These are phyloP conservation scores for Fusarium sp. DNA, from an alignment of 2,329 filamentous ascomycete genomes.

Conservation along the genomic window DNA sequence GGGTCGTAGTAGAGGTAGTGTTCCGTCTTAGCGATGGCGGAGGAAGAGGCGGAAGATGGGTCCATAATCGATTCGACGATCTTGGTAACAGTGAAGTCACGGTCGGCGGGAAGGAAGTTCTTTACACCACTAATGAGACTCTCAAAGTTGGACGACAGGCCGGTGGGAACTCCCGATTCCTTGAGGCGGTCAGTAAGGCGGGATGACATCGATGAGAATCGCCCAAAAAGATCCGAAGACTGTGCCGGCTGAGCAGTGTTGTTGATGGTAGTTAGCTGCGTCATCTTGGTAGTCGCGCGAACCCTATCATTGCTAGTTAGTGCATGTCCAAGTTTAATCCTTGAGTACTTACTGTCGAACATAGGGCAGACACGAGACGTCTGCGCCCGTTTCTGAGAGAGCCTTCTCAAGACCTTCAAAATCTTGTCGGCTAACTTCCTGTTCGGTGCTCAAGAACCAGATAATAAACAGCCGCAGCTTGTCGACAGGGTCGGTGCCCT, in stretches of 20 bases:
- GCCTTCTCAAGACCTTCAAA: conserved; percentile 90
- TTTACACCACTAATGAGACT: conserved; percentile 96
- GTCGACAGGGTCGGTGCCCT: conserved; percentile 87
- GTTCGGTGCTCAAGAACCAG: conserved; percentile 95
- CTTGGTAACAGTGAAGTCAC: conserved; percentile 96
- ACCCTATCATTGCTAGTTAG: conserved; percentile 68
- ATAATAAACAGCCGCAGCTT: conserved; percentile 96
- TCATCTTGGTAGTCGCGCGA: conserved; percentile 96
- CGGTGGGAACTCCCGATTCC: conserved; percentile 83
- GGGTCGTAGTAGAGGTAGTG: conserved; percentile 98
- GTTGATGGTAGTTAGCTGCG: conserved; percentile 93
- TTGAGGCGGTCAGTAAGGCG: conserved; percentile 95
- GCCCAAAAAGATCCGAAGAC: conserved; percentile 88
- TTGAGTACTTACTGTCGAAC: conserved; percentile 79
- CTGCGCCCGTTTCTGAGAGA: conserved; percentile 80
- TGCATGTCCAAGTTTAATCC: background rate
- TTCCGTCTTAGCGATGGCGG: conserved; percentile 95
- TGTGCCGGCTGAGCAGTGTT: conserved; percentile 73
- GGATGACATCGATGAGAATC: conserved; percentile 92
- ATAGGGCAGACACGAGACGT: conserved; percentile 85
- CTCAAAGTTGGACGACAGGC: conserved; percentile 85
- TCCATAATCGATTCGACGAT: conserved; percentile 99
- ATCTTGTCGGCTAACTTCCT: conserved; percentile 85
- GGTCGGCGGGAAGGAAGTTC: conserved; percentile 96
- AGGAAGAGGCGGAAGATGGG: conserved; percentile 88